Evolutionary conservation across 306 rosid genomes (phyloP).

Genomic region (Calophaca sinica): DNA sequence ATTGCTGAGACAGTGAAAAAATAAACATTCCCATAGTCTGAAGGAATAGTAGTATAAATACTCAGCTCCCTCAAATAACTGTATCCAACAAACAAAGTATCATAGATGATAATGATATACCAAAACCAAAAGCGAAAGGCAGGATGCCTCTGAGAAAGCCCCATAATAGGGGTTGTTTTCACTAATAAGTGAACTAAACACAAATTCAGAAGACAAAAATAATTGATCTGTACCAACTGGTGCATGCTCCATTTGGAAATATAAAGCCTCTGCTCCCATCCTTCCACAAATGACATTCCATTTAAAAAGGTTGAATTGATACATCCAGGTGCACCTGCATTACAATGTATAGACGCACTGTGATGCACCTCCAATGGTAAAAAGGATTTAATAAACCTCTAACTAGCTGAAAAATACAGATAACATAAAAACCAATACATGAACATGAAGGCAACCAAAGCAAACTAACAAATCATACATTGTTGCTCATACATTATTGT

Average conservation of each 20-base stretch:
- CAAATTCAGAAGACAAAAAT: slow-evolving; percentile 23
- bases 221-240: slow-evolving; percentile 77
- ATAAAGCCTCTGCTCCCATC: slow-evolving; percentile 89
- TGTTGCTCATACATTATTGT: background rate
- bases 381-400: slow-evolving; percentile 13
- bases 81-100: slow-evolving; percentile 16
- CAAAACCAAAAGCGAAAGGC: slow-evolving; percentile 6
- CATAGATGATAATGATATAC: slow-evolving; percentile 17
- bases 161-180: background rate
- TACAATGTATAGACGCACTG: slow-evolving; percentile 36
- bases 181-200: slow-evolving; percentile 9
- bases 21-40: background rate
- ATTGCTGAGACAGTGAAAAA: background rate
- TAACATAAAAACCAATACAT: slow-evolving; percentile 35
- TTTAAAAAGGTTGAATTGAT: slow-evolving; percentile 73
- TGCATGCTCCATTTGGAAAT: slow-evolving; percentile 99
- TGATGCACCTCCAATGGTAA: slow-evolving; percentile 33
- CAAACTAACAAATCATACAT: background rate
- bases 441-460: slow-evolving; percentile 26
- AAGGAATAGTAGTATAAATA: slow-evolving; percentile 20
- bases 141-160: slow-evolving; percentile 2
- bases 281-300: slow-evolving; percentile 96
- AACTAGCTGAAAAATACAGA: slow-evolving; percentile 3
- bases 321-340: slow-evolving; percentile 95
- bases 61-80: slow-evolving; percentile 26